Base-by-base conservation (phyloP, 257 asterid genomes). In the Dorcoceras hygrometricum region DNA sequence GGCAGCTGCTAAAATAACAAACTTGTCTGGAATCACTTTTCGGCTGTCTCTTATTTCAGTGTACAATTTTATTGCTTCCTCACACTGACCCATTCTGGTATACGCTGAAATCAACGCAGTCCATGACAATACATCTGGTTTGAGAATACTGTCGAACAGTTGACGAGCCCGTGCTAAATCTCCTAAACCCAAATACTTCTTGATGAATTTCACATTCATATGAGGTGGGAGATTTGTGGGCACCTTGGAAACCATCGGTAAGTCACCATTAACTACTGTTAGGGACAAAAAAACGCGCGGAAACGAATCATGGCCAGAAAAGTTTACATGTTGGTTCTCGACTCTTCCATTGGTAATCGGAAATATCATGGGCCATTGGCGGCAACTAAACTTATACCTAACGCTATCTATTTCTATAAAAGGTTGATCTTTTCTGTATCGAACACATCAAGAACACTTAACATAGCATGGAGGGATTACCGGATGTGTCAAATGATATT, bases 51-150 rank as follows among this genome's bases (percentile, higher is more conserved):
- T 79, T 8, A 75, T 67, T 5, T 76, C 74, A 7, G 60, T 18
- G 74, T 78, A 80, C 32, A 83, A 65, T 19, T 63, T 57, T 27
- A 76, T 63, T 8, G 82, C 86, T 51, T 83, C 86, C 43, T 66
- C 70, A 54, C 62, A 65, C 7, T 39, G 76, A 23, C 80, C 82
- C 62, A 31, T 77, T 72, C 61, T 82, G 70, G 83, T 72, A 46
- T 77, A 82, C 29, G 81, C 84, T 59, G 87, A 79, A 64, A 82
- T 79, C 73, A 82, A 63, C n/a, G 75, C 26, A 29, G 87, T 79
- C 84, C 84, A 82, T 39, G 83, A 82, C 70, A 72, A 77, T 4
- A 77, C 77, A 57, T 79, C 87, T 59, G 87, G 87, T 29, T 76
- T 12, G 27, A 83, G 2, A 18, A 80, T 76, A 76, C 59, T 68